A percentile compares a stretch with the other conserved stretches of the same genome.
These are phyloP conservation scores for Fusarium solani-melongenae DNA, from an alignment of 2,329 filamentous ascomycete species.

Conservation along the genomic window DNA sequence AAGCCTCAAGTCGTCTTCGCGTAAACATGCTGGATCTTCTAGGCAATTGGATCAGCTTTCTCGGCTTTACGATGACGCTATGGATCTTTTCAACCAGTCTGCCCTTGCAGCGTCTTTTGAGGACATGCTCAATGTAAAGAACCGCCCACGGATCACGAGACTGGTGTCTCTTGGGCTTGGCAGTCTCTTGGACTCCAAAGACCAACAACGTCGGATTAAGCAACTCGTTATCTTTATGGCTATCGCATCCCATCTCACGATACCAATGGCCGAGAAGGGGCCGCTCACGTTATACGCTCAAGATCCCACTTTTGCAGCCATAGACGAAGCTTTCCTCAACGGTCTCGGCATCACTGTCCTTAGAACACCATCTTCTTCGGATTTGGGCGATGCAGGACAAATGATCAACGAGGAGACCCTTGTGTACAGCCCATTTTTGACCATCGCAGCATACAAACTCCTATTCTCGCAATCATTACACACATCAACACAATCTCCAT, in stretches of 20 bases:
- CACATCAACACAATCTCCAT: neutral
- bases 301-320: conserved; percentile 37
- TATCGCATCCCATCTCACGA: conserved; percentile 27
- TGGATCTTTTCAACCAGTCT: conserved; percentile 25
- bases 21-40: conserved; percentile 11
- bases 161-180: conserved; percentile 36
- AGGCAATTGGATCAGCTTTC: conserved; percentile 33
- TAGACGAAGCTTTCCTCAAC: conserved; percentile 33
- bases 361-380: conserved; percentile 26
- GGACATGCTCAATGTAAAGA: conserved; percentile 32
- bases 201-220: conserved; percentile 39
- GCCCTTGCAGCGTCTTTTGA: conserved; percentile 25
- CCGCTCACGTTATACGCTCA: conserved; percentile 30
- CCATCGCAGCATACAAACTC: conserved; percentile 34
- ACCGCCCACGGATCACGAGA: conserved; percentile 28
- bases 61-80: conserved; percentile 26
- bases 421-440: conserved; percentile 42
- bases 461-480: conserved; percentile 11
- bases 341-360: conserved; percentile 30
- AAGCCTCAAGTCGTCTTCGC: neutral
- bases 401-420: conserved; percentile 37
- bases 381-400: conserved; percentile 34
- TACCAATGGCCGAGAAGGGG: neutral
- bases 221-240: conserved; percentile 37
- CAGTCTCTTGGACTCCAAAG: conserved; percentile 32